Conservation (phyloP, 106 monocot genomes). For the Dendrobium officinale region DNA sequence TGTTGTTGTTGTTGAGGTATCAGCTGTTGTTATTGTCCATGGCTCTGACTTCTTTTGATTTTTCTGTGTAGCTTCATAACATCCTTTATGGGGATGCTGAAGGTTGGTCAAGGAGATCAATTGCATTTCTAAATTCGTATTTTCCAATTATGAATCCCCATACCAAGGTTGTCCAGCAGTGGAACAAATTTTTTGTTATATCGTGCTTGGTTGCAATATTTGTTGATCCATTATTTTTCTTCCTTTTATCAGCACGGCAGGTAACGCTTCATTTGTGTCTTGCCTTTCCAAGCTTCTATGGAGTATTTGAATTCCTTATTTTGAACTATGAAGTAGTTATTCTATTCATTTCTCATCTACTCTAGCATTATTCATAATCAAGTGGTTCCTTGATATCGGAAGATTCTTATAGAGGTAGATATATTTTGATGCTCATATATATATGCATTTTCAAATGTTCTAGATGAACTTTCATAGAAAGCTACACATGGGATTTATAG, state of each 20-base stretch:
- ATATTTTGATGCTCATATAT: background rate
- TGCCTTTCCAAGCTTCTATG: background rate
- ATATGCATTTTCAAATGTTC: background rate
- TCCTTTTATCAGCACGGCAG: slow-evolving; percentile 43
- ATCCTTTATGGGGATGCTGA: slow-evolving; percentile 22
- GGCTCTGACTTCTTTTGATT: background rate
- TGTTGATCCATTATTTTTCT: slow-evolving; percentile 82
- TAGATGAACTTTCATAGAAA: background rate
- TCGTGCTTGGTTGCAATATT: slow-evolving; percentile 78
- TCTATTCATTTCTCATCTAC: background rate
- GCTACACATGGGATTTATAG: background rate
- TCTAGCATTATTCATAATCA: background rate
- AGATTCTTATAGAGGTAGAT: background rate
- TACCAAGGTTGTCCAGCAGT: slow-evolving; percentile 49
- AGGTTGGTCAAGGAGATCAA: slow-evolving; percentile 6
- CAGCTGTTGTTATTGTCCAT: background rate
- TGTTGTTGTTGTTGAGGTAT: background rate
- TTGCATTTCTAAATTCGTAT: slow-evolving; percentile 9
- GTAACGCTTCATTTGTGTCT: slow-evolving; percentile 17
- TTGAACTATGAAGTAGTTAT: background rate
- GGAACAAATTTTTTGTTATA: slow-evolving; percentile 84
- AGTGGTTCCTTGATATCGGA: background rate
- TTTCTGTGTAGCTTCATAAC: slow-evolving; percentile 14
- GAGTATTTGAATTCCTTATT: background rate
- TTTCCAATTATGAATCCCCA: slow-evolving; percentile 65